Evolutionary conservation across 192 early-diverging fungal species (phyloP).

Genomic region (Physocladia obscura): DNA sequence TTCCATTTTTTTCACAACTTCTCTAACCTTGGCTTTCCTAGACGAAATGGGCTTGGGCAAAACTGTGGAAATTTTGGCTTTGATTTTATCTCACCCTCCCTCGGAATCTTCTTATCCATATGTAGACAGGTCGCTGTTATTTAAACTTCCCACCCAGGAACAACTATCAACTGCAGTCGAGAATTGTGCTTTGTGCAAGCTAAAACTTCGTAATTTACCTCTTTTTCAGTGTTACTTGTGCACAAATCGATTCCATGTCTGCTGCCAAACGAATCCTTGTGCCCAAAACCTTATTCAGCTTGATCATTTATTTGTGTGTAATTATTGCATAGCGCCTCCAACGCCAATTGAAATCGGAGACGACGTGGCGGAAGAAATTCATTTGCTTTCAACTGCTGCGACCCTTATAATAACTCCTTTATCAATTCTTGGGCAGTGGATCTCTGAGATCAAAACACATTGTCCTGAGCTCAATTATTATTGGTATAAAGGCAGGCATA

Average conservation of each 20-base stretch:
- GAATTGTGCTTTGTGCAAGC: not conserved
- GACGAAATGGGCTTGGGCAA: conserved; percentile 73
- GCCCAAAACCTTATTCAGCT: not conserved
- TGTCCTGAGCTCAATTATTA: conserved; percentile 45
- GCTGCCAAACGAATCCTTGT: not conserved
- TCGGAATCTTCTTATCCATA: conserved; percentile 5
- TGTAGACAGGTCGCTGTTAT: not conserved
- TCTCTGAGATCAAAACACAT: conserved; percentile 52
- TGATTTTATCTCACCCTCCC: conserved; percentile 51
- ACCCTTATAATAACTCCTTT: conserved; percentile 68
- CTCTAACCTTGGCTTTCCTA: not conserved
- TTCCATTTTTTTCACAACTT: not conserved
- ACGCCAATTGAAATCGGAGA: not conserved
- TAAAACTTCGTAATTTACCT: not conserved
- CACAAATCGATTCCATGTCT: not conserved
- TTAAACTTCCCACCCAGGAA: not conserved
- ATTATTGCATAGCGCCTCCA: not conserved
- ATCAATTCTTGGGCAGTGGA: conserved; percentile 68
- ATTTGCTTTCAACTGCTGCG: conserved; percentile 22
- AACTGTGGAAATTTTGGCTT: conserved; percentile 62
- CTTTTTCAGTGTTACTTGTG: not conserved
- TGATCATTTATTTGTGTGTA: not conserved
- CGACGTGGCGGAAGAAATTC: no score
- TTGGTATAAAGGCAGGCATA: conserved; percentile 42
- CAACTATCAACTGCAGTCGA: not conserved